Evolutionary conservation across 371 early-diverging fungal genomes (phyloP).

Genomic region (Capniomyces stellatus): DNA sequence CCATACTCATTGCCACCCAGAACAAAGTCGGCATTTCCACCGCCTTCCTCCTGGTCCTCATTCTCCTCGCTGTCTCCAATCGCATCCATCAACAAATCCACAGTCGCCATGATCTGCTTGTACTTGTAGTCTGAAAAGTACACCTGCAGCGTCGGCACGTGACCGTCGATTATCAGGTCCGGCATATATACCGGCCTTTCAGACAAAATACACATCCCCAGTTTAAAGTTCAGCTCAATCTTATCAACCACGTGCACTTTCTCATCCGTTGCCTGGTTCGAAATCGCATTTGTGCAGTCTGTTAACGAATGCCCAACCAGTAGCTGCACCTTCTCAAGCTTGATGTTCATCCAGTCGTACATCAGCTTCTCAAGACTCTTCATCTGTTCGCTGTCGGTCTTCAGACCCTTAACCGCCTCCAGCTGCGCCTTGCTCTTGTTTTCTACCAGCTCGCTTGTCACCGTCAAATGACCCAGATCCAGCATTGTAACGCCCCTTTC

Average conservation of each 20-base stretch:
- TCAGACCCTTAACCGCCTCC: conserved; percentile 26
- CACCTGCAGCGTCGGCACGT: conserved; percentile 67
- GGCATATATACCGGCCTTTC: conserved; percentile 45
- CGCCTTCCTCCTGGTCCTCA: conserved; percentile 10
- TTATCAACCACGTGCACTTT: conserved; percentile 69
- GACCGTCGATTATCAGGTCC: conserved; percentile 58
- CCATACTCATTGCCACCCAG: no score
- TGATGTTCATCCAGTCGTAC: conserved; percentile 78
- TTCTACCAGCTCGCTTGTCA: conserved; percentile 65
- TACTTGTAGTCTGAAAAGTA: conserved; percentile 91
- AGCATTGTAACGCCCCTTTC: conserved; percentile 56
- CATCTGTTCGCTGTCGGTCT: conserved; percentile 47
- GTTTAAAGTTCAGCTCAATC: conserved; percentile 61
- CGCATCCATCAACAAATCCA: conserved; percentile 32
- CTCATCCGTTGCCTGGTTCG: conserved; percentile 20
- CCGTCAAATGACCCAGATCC: conserved; percentile 83
- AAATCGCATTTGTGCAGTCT: conserved; percentile 48
- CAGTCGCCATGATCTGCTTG: conserved; percentile 67
- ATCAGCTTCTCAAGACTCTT: conserved; percentile 53
- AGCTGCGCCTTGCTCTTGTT: conserved; percentile 28
- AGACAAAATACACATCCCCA: conserved; percentile 73
- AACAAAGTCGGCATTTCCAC: not conserved
- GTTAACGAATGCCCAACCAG: conserved; percentile 61
- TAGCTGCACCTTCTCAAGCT: conserved; percentile 54
- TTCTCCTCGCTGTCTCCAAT: conserved; percentile 17